Conservation (phyloP, 495 filamentous ascomycete species). For the Venustampulla echinocandica region DNA sequence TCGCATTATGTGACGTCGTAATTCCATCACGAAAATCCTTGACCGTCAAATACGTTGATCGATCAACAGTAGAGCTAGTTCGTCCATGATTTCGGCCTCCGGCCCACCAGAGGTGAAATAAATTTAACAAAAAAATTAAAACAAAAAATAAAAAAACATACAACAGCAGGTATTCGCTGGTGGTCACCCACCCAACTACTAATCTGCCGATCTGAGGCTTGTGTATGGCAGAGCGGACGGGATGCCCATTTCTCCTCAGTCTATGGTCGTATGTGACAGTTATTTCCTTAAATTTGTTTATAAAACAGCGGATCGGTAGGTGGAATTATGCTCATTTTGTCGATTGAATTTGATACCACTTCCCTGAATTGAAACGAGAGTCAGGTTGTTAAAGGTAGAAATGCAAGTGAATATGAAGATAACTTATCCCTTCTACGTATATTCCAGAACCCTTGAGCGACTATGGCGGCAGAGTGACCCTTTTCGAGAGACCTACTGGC, state of each 20-base stretch:
- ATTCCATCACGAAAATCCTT: not conserved
- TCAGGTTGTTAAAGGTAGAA: not conserved
- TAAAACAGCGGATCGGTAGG: too few species aligned
- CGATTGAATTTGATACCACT: not conserved
- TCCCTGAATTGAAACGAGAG: not conserved
- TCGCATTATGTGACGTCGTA: not conserved
- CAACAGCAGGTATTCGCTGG: too few species aligned
- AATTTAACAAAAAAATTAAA: too few species aligned
- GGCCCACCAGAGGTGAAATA: too few species aligned
- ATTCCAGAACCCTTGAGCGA: not conserved
- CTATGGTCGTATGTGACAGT: too few species aligned
- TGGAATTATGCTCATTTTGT: too few species aligned
- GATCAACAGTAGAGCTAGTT: not conserved
- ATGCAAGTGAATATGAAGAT: not conserved
- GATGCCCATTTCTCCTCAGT: too few species aligned
- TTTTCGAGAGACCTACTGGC: not conserved
- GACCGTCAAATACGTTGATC: not conserved
- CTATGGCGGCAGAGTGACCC: not conserved
- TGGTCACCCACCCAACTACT: too few species aligned
- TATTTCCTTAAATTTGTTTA: too few species aligned
- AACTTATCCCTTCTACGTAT: not conserved
- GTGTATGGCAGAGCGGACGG: too few species aligned
- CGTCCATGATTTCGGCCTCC: not conserved
- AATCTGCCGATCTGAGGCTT: too few species aligned
- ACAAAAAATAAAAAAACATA: too few species aligned